Base-by-base conservation (phyloP, 495 filamentous ascomycete genomes). In the Achaetomiella virescens region DNA sequence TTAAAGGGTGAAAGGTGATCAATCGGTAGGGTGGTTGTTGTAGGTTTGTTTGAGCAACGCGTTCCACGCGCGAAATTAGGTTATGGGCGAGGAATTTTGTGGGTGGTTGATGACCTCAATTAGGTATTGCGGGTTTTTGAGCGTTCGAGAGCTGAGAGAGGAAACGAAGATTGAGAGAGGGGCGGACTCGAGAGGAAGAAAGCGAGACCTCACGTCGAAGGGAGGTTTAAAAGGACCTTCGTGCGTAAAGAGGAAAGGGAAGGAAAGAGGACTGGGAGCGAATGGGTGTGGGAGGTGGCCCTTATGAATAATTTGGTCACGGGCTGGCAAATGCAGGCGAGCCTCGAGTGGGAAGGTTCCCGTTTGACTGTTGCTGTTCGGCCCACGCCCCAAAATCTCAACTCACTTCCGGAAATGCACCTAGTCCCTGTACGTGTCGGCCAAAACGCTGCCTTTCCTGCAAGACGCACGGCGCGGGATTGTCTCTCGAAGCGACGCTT, bases 161-260 rank as follows among this genome's bases (percentile, higher is more conserved):
- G 27, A 31, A 31, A 31, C 27, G 27, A 9, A 31, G 53, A 51
- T 38, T 38, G 47, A 60, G 62, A 64, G 60, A 60, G 58, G 50
- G 27, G 41, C 50, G 62, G 62, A 64, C 62, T 68, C 64, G 66
- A 61, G 53, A 31, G 22, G 43, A 40, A 51, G 48, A 57, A 45
- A 49, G 50, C 54, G 68, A 70, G 65, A 66, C 64, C 62, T 68
- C 68, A 70, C 68, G 68, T 65, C 66, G 68, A 70, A 70, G 68
- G 68, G 68, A 69, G 66, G 54, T 56, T 67, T 70, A 54, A 64
- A 63, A 55, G 51, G 64, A 60, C 68, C 68, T 70, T 63, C 68
- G 58, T 58, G 66, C 68, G 68, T 70, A 57, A 54, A 59, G 64
- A 43, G 57, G 54, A 56, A 66, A 64, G 55, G 63, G 56, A 55